These are phyloP conservation scores for Schizochytrium sp. DNA, from an alignment of 108 stramenopile species.

Conservation along the genomic window DNA sequence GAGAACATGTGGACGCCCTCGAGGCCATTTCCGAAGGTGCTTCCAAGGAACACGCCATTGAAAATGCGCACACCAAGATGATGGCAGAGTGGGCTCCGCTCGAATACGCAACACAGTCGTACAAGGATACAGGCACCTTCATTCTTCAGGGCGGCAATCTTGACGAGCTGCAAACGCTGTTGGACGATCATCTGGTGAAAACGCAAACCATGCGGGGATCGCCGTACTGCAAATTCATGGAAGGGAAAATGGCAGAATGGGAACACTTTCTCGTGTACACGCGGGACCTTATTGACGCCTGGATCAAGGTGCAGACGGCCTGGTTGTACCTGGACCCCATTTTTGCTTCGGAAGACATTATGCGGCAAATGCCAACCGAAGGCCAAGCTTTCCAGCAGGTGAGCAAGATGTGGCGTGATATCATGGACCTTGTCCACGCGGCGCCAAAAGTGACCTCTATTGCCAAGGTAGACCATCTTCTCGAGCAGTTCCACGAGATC, in stretches of 20 bases:
- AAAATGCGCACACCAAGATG: conserved; percentile 55
- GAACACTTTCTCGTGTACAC: conserved; percentile 42
- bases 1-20: conserved; percentile 28
- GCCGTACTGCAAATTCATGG: conserved; percentile 44
- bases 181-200: conserved; percentile 57
- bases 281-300: conserved; percentile 46
- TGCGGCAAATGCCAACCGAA: conserved; percentile 55
- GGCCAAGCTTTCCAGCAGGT: conserved; percentile 50
- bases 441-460: conserved; percentile 23
- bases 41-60: conserved; percentile 53
- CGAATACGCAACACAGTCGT: conserved; percentile 43
- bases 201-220: conserved; percentile 58
- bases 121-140: conserved; percentile 49
- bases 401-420: conserved; percentile 51
- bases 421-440: conserved; percentile 16
- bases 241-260: conserved; percentile 36
- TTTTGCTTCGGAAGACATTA: conserved; percentile 57
- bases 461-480: conserved; percentile 37
- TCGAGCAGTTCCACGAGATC: conserved; percentile 37
- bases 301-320: conserved; percentile 48
- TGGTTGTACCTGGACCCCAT: conserved; percentile 62
- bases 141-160: conserved; percentile 41
- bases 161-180: conserved; percentile 50
- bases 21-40: conserved; percentile 55
- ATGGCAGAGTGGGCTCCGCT: conserved; percentile 47